Conservation (phyloP, 2,329 filamentous ascomycete genomes). For the Fusarium sp. region DNA sequence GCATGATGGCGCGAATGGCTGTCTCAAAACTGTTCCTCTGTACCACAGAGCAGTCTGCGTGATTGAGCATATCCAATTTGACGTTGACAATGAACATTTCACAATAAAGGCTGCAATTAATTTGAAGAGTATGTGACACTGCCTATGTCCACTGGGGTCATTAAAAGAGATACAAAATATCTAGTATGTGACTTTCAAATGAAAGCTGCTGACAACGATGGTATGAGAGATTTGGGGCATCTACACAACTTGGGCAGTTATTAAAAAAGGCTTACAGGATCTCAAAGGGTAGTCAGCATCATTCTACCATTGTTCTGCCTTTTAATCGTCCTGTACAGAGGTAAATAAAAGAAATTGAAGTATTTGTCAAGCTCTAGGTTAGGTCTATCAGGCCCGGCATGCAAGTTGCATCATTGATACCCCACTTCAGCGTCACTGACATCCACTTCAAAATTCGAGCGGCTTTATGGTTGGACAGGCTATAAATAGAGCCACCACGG, state of each 20-base stretch:
- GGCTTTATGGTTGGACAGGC: rapidly evolving
- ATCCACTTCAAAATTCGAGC: neutral
- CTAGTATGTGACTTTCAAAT: too few species aligned
- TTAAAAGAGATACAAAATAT: too few species aligned
- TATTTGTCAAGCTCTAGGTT: neutral
- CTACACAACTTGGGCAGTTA: too few species aligned
- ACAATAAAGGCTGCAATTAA: rapidly evolving
- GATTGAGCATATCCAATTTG: neutral
- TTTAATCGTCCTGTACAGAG: neutral
- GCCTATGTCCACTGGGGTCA: too few species aligned
- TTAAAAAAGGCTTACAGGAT: too few species aligned
- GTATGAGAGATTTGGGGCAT: too few species aligned
- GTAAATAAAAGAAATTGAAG: too few species aligned
- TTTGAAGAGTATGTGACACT: too few species aligned
- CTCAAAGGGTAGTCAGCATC: too few species aligned
- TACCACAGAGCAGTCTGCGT: neutral
- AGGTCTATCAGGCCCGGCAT: neutral
- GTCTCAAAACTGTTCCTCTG: neutral
- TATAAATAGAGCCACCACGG: neutral
- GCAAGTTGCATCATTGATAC: too few species aligned
- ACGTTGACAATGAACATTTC: rapidly evolving
- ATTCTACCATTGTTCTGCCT: rapidly evolving
- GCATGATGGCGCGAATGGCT: neutral
- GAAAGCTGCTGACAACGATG: rapidly evolving
- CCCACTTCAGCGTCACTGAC: neutral